Base-by-base conservation (phyloP, 148 eudicot species). In the Nepenthes gracilis region DNA sequence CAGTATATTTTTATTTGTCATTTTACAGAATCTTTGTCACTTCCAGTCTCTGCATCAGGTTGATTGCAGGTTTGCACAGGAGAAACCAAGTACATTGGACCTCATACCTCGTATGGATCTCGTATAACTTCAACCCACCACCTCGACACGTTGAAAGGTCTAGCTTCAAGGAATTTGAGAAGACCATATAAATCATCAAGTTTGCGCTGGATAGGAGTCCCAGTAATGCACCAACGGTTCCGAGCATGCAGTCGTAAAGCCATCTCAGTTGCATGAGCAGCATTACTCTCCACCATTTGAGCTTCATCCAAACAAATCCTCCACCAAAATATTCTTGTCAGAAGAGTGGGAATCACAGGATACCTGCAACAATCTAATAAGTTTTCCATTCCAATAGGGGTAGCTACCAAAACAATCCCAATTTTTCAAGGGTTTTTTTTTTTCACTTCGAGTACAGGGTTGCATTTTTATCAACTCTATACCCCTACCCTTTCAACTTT, bases 221-320 rank as follows among this genome's bases (percentile, higher is more conserved):
- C 98, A 1, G 98, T 88, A 68, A 92, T 81, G 71, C 98, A 92
- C 98, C 98, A 92, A 34, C 86, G 94, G 65, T 85, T 64, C 59
- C 71, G 78, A 57, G 88, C 80, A 77, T 83, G 91, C 67, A 92
- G 78, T 43, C 98, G 90, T 62, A 88, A 57, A 40, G 96, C 96
- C 96, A 92, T 85, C 72, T 92, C 98, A 65, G 96, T 76, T 33
- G 96, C 94, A 35, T 85, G 75, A 43, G 90, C 76, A 70, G 79
- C 80, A 80, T 79, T 88, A 83, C 82, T 83, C 77, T 92, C 98
- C 60, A 92, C 96, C 98, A 92, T 92, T 76, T 92, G 98, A 72
- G 98, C 98, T 77, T 92, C 98, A 74, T 92, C 98, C 79, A 92
- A 67, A 74, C 98, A 92, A 61, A 92, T 67, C 71, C 98, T 82